Evolutionary conservation across 352 stramenopile species (phyloP), one percentile per base, ranked within the genome.

Genomic region (Phytophthora pisi): DNA sequence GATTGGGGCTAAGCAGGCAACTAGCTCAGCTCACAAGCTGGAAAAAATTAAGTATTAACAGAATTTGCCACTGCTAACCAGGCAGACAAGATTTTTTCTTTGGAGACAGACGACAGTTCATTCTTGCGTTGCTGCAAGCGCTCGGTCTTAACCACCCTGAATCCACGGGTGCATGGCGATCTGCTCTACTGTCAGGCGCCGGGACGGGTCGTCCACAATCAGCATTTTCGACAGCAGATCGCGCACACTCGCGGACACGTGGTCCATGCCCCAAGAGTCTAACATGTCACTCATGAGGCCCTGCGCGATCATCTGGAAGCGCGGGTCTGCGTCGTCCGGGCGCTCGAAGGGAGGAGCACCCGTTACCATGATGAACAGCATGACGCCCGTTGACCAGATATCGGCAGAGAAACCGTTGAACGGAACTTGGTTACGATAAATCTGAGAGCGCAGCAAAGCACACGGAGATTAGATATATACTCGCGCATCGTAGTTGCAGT

Each of bases 291-390:
- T 81, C 77, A 95, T 72, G 46, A 86, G 79, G 20, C 87, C 87
- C 26, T 82, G 75, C 20, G 87, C 82, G 57, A 95, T 92, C 87
- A 95, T 95, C 65, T 94, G 82, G 72, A 93, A 93, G 23, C 84
- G 86, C 57, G 87, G 80, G 49, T 96, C 88, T 2, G 81, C 85
- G 53, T 94, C 82, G 54, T 94, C 83, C 15, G 88, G 86, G 3
- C 87, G 84, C 59, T 97, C 89, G 53, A 98, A 98, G 28, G 95
- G 95, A 42, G 94, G 94, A 23, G 93, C 91, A 16, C 92, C 93
- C 1, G 93, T 97, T 40, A 98, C 75, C 88, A 98, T 97, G 75
- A 98, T 98, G 80, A 98, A 98, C 31, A 98, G 71, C 77, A 98
- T 97, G 51, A 98, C 90, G 51, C 95, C 95, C 1, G 91, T 94